Evolutionary conservation across 768 basidiomycete species (phyloP).

Genomic region (Lactarius psammicola): DNA sequence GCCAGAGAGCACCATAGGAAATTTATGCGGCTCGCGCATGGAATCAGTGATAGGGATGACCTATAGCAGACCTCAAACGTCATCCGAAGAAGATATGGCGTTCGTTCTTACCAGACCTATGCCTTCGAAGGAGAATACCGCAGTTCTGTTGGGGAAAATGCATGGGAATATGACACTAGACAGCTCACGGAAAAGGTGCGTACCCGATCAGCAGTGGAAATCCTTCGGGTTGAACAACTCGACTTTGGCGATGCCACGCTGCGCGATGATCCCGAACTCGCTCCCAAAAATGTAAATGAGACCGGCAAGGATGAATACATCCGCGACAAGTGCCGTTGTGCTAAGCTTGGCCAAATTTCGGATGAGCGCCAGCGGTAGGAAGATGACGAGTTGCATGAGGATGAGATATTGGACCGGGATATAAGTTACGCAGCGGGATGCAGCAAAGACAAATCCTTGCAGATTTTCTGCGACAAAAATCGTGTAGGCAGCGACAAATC

Average conservation of each 20-base stretch:
- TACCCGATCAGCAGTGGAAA: slow-evolving; percentile 92
- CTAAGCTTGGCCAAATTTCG: slow-evolving; percentile 95
- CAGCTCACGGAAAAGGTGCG: slow-evolving; percentile 4
- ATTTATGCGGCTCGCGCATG: slow-evolving; percentile 93
- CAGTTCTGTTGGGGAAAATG: slow-evolving; percentile 60
- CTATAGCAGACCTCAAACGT: slow-evolving; percentile 35
- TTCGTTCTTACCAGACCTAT: slow-evolving; percentile 74
- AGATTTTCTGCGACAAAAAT: slow-evolving; percentile 96
- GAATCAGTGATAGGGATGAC: slow-evolving; percentile 96
- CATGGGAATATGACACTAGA: slow-evolving; percentile 2
- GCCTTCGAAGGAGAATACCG: slow-evolving; percentile 98
- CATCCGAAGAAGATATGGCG: neutral
- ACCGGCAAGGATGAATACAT: slow-evolving; percentile 91
- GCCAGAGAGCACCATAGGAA: slow-evolving; percentile 81
- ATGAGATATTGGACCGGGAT: slow-evolving; percentile 81
- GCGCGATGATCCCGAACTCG: slow-evolving; percentile 67
- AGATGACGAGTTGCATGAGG: slow-evolving; percentile 75
- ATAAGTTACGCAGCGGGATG: slow-evolving; percentile 68
- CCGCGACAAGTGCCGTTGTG: slow-evolving; percentile 87
- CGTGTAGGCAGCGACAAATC: slow-evolving; percentile 87
- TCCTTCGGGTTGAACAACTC: slow-evolving; percentile 85
- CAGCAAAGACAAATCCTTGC: slow-evolving; percentile 80
- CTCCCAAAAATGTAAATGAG: slow-evolving; percentile 84
- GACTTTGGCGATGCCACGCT: slow-evolving; percentile 73
- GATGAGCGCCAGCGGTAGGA: slow-evolving; percentile 86